phyloP scores from a whole-genome alignment of 495 filamentous ascomycete species.

The Melanomma pulvis-pyrius region DNA sequence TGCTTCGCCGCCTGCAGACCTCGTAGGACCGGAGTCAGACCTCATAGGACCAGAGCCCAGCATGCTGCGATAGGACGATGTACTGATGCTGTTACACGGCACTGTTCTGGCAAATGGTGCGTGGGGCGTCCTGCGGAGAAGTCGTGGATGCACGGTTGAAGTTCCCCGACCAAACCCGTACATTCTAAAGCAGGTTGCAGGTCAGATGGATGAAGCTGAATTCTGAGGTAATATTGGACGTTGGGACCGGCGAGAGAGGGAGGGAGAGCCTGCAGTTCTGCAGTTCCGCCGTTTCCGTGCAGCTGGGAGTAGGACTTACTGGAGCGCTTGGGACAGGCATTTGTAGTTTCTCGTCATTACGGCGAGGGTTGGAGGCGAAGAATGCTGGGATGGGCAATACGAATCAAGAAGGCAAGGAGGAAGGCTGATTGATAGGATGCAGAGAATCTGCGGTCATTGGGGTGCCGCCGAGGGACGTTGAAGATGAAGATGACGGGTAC shows the following conservation, averaged over 20 bases:
- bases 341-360: conserved; percentile 1
- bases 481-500: background rate
- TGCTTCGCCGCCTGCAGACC: conserved; percentile 5
- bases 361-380: background rate
- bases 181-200: conserved; percentile 13
- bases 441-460: background rate
- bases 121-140: conserved; percentile 9
- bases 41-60: background rate
- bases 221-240: conserved; percentile 26
- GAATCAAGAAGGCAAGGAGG: too few relatives aligned
- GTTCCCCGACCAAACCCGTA: background rate
- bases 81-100: background rate
- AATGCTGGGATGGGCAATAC: too few relatives aligned
- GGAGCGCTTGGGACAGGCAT: conserved; percentile 5
- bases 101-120: background rate
- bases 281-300: conserved; percentile 24
- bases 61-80: conserved; percentile 5
- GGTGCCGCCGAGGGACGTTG: background rate
- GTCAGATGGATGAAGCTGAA: conserved; percentile 29
- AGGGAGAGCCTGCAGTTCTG: conserved; percentile 6
- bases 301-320: conserved; percentile 19
- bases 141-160: background rate
- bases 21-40: conserved; percentile 1
- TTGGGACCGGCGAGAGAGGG: conserved; percentile 9
- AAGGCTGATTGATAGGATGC: background rate